Evolutionary conservation across 495 filamentous ascomycete species (phyloP).

Genomic region (Penicillium desertorum): DNA sequence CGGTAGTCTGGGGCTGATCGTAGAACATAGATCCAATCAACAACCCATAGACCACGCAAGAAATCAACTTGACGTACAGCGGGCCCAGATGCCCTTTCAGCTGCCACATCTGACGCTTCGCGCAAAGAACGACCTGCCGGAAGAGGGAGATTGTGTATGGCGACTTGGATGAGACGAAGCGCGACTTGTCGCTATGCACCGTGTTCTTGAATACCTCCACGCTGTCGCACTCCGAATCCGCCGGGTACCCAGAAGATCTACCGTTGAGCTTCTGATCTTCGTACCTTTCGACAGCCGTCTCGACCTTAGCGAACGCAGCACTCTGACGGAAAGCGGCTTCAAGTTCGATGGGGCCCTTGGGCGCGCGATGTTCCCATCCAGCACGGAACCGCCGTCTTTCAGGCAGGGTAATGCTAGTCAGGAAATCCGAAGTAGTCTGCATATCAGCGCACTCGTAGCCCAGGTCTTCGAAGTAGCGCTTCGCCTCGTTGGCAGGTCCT

Average conservation of each 20-base stretch:
- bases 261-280: constrained; percentile 38
- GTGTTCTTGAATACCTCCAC: constrained; percentile 46
- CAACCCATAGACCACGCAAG: constrained; percentile 34
- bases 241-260: constrained; percentile 31
- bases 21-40: constrained; percentile 42
- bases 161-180: constrained; percentile 41
- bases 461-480: constrained; percentile 75
- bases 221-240: constrained; percentile 46
- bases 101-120: constrained; percentile 60
- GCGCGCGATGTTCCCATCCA: constrained; percentile 66
- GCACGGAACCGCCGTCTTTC: constrained; percentile 60
- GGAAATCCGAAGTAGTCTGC: constrained; percentile 80
- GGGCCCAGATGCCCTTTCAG: constrained; percentile 34
- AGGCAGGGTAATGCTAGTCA: constrained; percentile 76
- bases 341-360: constrained; percentile 68
- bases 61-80: constrained; percentile 37
- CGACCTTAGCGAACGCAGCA: constrained; percentile 43
- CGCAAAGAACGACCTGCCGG: constrained; percentile 62
- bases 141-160: constrained; percentile 62
- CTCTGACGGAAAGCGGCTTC: constrained; percentile 56
- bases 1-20: constrained; percentile 44
- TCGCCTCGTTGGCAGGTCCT: constrained; percentile 66
- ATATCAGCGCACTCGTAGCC: constrained; percentile 74
- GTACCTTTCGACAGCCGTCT: constrained; percentile 51
- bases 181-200: constrained; percentile 38